Base-by-base conservation (phyloP, 2,329 filamentous ascomycete genomes). In the Thielaviopsis punctulata region DNA sequence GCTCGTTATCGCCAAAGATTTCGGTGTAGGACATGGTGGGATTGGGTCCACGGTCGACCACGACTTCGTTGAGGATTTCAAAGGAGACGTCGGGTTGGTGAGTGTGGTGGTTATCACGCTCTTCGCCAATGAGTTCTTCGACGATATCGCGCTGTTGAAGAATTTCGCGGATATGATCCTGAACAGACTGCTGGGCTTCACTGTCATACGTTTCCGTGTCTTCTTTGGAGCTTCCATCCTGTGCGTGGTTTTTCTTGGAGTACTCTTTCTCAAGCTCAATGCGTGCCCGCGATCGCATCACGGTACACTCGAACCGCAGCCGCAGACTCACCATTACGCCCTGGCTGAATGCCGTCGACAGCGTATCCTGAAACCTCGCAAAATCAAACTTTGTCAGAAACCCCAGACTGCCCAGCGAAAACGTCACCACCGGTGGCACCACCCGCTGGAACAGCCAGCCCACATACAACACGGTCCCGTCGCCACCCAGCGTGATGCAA, bases 361-460 rank as follows among this genome's bases (percentile, higher is more conserved):
- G 72, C 1, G 78, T 93, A 13, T 73, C 67, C 56, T 77, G 70
- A 58, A 86, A 87, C 4, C 84, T 70, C 13, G 80, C 78, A 64
- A 89, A 98, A 64, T 96, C 89, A 63, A 96, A 96, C 62, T 95
- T 95, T 23, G 92, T 96, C 58, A 98, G 69, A 62, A 98, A 98
- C 0, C 92, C 92, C 4, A 98, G 72, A 22, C 89, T 95, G 8
- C 92, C 92, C 9, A 96, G 71, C 1, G 88, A 79, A 64, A 98
- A 96, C 56, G 87, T 90, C 56, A 98, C 71, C 1, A 95, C 87
- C 0, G 92, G 92, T 5, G 92, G 92, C 0, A 96, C 90, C 46
- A 96, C 84, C 43, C 86, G 80, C 68, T 98, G 92, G 64, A 98
- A 98, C 1, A 98, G 73, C 89, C 90, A 96, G 62, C 87, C 94